Conservation (phyloP, 1,284 basidiomycete genomes). For the Cryptococcus maquisensis region DNA sequence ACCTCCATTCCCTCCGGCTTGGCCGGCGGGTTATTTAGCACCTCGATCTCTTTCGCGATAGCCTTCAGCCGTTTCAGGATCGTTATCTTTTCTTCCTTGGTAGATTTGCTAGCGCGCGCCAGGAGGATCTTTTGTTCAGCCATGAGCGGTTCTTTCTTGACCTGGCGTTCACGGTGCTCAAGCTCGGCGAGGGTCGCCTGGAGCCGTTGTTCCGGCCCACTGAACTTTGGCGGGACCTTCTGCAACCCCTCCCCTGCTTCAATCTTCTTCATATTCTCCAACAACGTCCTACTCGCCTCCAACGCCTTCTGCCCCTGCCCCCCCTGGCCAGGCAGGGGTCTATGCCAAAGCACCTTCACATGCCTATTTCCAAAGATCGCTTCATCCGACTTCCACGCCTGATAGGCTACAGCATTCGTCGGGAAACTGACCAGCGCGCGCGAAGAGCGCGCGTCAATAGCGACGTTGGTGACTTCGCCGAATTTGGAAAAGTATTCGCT, state of each 20-base stretch:
- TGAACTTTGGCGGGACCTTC: slow-evolving; percentile 26
- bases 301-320: slow-evolving; percentile 67
- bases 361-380: slow-evolving; percentile 91
- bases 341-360: slow-evolving; percentile 91
- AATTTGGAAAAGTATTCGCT: slow-evolving; percentile 89
- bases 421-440: slow-evolving; percentile 82
- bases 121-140: slow-evolving; percentile 85
- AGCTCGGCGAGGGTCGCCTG: slow-evolving; percentile 41
- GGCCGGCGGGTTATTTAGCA: slow-evolving; percentile 32
- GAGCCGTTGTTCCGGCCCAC: slow-evolving; percentile 34
- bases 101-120: slow-evolving; percentile 61
- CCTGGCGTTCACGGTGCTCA: slow-evolving; percentile 59
- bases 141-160: slow-evolving; percentile 75
- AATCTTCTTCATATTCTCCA: slow-evolving; percentile 58
- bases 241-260: slow-evolving; percentile 29
- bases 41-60: slow-evolving; percentile 73
- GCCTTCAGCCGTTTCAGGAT: slow-evolving; percentile 74
- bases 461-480: slow-evolving; percentile 88
- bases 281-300: slow-evolving; percentile 67
- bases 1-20: slow-evolving; percentile 40
- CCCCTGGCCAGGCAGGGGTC: slow-evolving; percentile 81
- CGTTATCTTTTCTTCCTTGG: slow-evolving; percentile 66
- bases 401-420: slow-evolving; percentile 76
- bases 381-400: slow-evolving; percentile 87
- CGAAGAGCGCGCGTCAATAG: slow-evolving; percentile 73